phyloP scores from a whole-genome alignment of 2,329 filamentous ascomycete genomes.

The Beauveria varroae region DNA sequence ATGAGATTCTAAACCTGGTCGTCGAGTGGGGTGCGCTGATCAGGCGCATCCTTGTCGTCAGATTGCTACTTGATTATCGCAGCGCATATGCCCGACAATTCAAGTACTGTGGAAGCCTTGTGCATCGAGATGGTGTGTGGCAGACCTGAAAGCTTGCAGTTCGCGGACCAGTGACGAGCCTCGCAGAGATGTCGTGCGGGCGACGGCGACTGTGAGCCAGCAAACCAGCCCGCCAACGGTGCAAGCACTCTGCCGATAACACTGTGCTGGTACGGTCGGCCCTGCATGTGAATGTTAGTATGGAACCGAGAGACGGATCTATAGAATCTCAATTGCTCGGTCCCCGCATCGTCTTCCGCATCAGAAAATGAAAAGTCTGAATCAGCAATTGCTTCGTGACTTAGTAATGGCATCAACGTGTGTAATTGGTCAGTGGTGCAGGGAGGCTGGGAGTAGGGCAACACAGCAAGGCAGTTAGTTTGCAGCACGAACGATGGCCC shows the following conservation, averaged over 20 bases:
- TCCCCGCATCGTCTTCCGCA: too few relatives aligned
- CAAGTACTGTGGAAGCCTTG: neutral
- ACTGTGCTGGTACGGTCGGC: neutral
- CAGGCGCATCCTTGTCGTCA: neutral
- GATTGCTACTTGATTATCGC: neutral
- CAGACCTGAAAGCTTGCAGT: neutral
- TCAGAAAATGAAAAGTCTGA: too few relatives aligned
- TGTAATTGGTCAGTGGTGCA: neutral
- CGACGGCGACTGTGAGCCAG: neutral
- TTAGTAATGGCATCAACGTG: neutral
- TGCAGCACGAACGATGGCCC: neutral
- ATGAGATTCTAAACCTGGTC: neutral
- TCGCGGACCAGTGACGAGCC: neutral
- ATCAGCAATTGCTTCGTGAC: too few relatives aligned
- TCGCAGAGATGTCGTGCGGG: neutral
- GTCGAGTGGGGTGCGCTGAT: neutral
- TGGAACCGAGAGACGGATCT: neutral
- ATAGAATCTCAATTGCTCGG: too few relatives aligned
- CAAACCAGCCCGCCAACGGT: neutral
- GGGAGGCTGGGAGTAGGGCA: neutral
- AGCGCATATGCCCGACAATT: neutral
- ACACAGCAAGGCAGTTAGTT: neutral
- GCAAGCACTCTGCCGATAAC: neutral
- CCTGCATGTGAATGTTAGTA: neutral
- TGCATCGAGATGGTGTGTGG: neutral